Evolutionary conservation across 1,284 basidiomycete species (phyloP).

Genomic region (Puccinia triticina): DNA sequence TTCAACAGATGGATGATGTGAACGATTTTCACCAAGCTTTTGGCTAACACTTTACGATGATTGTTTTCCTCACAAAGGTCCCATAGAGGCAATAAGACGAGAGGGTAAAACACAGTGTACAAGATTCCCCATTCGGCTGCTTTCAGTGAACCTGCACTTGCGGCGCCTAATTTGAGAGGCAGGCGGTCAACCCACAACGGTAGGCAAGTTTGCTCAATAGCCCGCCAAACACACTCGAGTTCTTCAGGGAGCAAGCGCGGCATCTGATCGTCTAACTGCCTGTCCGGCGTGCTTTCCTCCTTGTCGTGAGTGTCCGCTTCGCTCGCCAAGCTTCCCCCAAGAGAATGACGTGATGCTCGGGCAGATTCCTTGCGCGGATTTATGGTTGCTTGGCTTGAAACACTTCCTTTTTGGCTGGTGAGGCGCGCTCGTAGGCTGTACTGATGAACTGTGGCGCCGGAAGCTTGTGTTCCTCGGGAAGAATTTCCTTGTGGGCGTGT

Average conservation of each 20-base stretch:
- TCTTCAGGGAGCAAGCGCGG: background rate
- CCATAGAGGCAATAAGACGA: constrained; percentile 12
- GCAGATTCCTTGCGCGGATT: background rate
- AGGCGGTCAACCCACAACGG: constrained; percentile 11
- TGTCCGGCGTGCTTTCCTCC: background rate
- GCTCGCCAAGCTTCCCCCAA: background rate
- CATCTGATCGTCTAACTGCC: constrained; percentile 9
- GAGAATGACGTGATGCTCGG: background rate
- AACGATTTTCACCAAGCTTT: constrained; percentile 11
- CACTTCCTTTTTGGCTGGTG: background rate
- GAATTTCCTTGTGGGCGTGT: background rate
- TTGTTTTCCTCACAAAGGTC: background rate
- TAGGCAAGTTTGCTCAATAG: background rate
- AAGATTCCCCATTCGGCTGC: constrained; percentile 20
- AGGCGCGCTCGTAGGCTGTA: background rate
- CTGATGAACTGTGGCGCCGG: background rate
- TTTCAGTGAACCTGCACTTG: constrained; percentile 14
- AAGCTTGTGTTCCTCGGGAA: background rate
- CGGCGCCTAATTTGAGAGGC: constrained; percentile 7
- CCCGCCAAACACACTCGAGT: background rate
- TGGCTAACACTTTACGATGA: background rate
- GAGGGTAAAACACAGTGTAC: constrained; percentile 5
- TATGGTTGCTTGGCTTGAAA: background rate
- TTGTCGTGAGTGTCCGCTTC: background rate
- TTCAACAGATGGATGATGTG: background rate